Percentiles rank a stretch among this genome's conserved stretches.
Conservation (phyloP, 192 early-diverging fungal species). For the Radiomyces spectabilis region DNA sequence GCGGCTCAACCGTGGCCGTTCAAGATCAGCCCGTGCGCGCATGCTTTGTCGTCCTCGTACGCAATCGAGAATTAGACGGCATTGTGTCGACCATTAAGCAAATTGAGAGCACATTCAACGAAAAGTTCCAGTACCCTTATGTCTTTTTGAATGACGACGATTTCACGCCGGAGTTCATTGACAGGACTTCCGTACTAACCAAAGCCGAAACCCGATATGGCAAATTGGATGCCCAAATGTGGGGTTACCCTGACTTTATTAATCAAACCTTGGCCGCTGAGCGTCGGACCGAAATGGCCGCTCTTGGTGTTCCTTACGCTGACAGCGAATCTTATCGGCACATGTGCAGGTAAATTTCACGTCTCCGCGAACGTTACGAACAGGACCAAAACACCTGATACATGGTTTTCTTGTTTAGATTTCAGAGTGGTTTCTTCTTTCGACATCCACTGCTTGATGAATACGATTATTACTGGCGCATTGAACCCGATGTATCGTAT, state of each 20-base stretch:
- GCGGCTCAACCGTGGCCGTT: too few relatives aligned
- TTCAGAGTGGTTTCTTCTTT: constrained; percentile 73
- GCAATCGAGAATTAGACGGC: constrained; percentile 61
- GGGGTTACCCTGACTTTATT: constrained; percentile 77
- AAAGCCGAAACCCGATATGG: constrained; percentile 55
- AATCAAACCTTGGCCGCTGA: constrained; percentile 50
- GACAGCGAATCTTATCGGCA: constrained; percentile 61
- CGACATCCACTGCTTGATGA: constrained; percentile 59
- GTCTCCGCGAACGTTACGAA: too few relatives aligned
- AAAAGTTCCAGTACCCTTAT: constrained; percentile 77
- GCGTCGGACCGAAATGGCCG: constrained; percentile 45
- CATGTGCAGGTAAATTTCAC: constrained; percentile 61
- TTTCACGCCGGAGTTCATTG: constrained; percentile 65
- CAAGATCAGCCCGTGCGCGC: constrained; percentile 15
- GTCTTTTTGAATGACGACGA: constrained; percentile 81
- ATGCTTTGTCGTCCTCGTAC: constrained; percentile 52
- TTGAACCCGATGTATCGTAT: constrained; percentile 79
- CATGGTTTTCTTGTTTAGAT: constrained; percentile 21
- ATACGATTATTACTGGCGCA: constrained; percentile 84
- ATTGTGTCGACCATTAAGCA: constrained; percentile 51
- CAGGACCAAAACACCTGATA: too few relatives aligned
- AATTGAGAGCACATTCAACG: constrained; percentile 76
- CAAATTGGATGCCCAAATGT: constrained; percentile 49
- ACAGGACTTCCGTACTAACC: constrained; percentile 41
- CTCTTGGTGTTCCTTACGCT: constrained; percentile 50